Conservation (phyloP, 352 stramenopile genomes). For the Phytophthora citricola region DNA sequence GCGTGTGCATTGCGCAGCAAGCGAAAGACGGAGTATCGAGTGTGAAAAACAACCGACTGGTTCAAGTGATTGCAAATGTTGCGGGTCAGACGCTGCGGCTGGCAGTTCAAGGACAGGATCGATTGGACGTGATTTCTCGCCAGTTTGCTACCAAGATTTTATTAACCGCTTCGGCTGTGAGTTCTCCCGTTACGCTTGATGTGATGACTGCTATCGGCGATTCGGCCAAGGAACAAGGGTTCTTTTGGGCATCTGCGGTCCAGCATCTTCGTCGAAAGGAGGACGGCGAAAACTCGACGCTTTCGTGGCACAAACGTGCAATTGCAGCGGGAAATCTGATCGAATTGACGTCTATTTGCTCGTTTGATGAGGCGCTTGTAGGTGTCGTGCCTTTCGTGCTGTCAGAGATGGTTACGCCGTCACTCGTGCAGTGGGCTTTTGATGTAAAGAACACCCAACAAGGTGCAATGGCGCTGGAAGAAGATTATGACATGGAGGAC, state of each 20-base stretch:
- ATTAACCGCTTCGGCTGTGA: slow-evolving; percentile 32
- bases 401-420: slow-evolving; percentile 33
- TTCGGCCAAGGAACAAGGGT: slow-evolving; percentile 2
- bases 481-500: slow-evolving; percentile 45
- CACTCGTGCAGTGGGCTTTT: slow-evolving; percentile 49
- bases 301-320: slow-evolving; percentile 44
- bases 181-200: slow-evolving; percentile 27
- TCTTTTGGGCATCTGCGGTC: slow-evolving; percentile 23
- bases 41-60: slow-evolving; percentile 33
- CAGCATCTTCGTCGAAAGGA: slow-evolving; percentile 3
- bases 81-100: slow-evolving; percentile 30
- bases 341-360: slow-evolving; percentile 37
- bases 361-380: slow-evolving; percentile 38
- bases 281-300: background rate
- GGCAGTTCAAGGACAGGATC: slow-evolving; percentile 7
- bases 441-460: slow-evolving; percentile 33
- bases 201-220: slow-evolving; percentile 13
- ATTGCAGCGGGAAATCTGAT: slow-evolving; percentile 45
- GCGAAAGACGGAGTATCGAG: slow-evolving; percentile 8
- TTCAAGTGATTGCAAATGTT: slow-evolving; percentile 37
- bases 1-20: slow-evolving; percentile 36
- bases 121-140: slow-evolving; percentile 7
- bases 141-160: slow-evolving; percentile 43
- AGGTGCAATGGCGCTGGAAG: slow-evolving; percentile 13
- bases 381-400: slow-evolving; percentile 26